Evolutionary conservation across 345 rosid species (phyloP).

Genomic region (Euclidium syriacum): DNA sequence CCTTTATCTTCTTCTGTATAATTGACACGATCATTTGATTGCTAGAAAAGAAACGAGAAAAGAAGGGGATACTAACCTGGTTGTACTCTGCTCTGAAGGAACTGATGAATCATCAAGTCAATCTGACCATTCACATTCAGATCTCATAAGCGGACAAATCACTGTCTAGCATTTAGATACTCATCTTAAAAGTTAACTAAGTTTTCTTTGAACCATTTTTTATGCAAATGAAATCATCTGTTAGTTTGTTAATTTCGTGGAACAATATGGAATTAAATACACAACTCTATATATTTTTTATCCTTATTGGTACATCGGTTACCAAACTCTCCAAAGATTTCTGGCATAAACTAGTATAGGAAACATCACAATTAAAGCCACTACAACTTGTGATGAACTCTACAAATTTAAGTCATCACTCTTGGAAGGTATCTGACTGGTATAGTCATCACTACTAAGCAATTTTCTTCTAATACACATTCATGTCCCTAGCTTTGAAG

Average conservation of each 20-base stretch:
- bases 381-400: slow-evolving; percentile 55
- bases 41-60: slow-evolving; percentile 49
- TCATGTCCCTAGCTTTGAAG: neutral
- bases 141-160: slow-evolving; percentile 41
- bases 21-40: slow-evolving; percentile 56
- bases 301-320: slow-evolving; percentile 55
- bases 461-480: neutral
- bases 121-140: slow-evolving; percentile 38
- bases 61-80: slow-evolving; percentile 54
- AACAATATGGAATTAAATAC: slow-evolving; percentile 51
- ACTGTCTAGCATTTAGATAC: neutral
- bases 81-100: slow-evolving; percentile 57
- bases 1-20: neutral
- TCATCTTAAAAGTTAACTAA: neutral
- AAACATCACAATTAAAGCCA: slow-evolving; percentile 32
- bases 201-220: slow-evolving; percentile 7
- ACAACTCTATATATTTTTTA: slow-evolving; percentile 65
- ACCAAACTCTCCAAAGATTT: slow-evolving; percentile 52
- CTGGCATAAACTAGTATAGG: slow-evolving; percentile 48
- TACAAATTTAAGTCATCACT: slow-evolving; percentile 77
- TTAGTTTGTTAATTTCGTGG: slow-evolving; percentile 55
- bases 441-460: slow-evolving; percentile 40
- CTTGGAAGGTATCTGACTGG: slow-evolving; percentile 72
- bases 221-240: slow-evolving; percentile 51
- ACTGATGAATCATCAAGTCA: slow-evolving; percentile 32